Conservation (phyloP, 192 early-diverging fungal species). For the Phycomyces blakesleeanus region DNA sequence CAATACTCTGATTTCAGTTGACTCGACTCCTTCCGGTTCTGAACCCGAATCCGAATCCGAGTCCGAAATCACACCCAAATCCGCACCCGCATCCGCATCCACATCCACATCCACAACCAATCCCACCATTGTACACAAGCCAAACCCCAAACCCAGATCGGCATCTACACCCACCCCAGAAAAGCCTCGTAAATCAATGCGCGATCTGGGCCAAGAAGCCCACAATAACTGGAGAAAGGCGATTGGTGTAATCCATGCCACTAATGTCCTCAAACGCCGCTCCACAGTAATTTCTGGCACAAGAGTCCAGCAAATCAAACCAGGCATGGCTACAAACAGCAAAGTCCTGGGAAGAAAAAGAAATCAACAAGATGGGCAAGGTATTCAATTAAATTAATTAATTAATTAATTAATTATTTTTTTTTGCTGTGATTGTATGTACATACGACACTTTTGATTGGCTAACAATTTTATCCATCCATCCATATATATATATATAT, state of each 20-base stretch:
- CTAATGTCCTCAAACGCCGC: constrained; percentile 29
- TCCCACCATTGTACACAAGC: too few relatives aligned
- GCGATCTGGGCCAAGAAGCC: constrained; percentile 41
- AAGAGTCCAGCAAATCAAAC: constrained; percentile 39
- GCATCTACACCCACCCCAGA: too few relatives aligned
- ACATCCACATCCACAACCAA: too few relatives aligned
- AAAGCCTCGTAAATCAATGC: constrained; percentile 41
- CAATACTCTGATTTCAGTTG: constrained; percentile 47
- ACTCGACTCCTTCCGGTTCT: neutral
- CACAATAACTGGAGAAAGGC: constrained; percentile 14
- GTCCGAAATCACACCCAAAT: neutral
- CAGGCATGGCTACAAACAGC: constrained; percentile 22
- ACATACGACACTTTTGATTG: too few relatives aligned
- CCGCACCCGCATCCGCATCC: too few relatives aligned
- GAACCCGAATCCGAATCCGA: neutral
- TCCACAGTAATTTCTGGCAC: constrained; percentile 48
- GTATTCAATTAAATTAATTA: too few relatives aligned
- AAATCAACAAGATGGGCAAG: neutral
- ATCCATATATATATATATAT: too few relatives aligned
- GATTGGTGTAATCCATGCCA: constrained; percentile 16
- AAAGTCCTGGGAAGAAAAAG: constrained; percentile 2
- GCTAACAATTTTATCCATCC: too few relatives aligned
- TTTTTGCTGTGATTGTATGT: too few relatives aligned
- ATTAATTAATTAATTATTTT: too few relatives aligned
- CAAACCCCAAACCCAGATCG: too few relatives aligned